These are phyloP conservation scores for Citrus hindsii DNA, from an alignment of 345 rosid genomes.

Conservation along the genomic window DNA sequence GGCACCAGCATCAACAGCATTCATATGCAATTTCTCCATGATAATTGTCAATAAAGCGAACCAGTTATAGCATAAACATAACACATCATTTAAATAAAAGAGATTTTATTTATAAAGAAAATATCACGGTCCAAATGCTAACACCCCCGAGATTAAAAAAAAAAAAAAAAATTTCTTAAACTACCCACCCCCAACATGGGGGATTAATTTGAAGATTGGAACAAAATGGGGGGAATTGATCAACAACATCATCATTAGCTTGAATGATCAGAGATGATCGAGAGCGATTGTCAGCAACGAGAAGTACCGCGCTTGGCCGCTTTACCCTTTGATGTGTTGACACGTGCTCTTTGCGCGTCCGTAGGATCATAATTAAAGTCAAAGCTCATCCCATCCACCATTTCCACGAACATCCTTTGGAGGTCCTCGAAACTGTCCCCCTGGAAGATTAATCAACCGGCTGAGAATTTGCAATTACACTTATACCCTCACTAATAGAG, in stretches of 20 bases:
- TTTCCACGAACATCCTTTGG: slow-evolving; percentile 80
- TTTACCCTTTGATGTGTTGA: slow-evolving; percentile 29
- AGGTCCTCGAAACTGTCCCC: slow-evolving; percentile 86
- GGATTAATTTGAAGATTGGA: not conserved
- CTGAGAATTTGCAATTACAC: not conserved
- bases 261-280: not conserved
- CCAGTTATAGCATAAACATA: not conserved
- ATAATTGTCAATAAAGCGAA: not conserved
- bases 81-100: not conserved
- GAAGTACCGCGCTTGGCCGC: slow-evolving; percentile 36
- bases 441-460: slow-evolving; percentile 19
- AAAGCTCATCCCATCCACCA: slow-evolving; percentile 50
- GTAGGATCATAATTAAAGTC: slow-evolving; percentile 26
- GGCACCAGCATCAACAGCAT: too few relatives aligned
- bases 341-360: slow-evolving; percentile 46
- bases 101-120: not conserved
- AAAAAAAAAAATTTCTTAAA: not conserved
- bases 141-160: too few relatives aligned
- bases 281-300: slow-evolving; percentile 18
- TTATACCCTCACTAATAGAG: not conserved
- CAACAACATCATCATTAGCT: not conserved
- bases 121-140: not conserved
- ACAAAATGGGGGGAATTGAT: not conserved
- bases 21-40: too few relatives aligned
- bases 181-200: not conserved